These are phyloP conservation scores for Ascoidea rubescens DNA, from an alignment of 805 yeast genomes.

Conservation along the genomic window DNA sequence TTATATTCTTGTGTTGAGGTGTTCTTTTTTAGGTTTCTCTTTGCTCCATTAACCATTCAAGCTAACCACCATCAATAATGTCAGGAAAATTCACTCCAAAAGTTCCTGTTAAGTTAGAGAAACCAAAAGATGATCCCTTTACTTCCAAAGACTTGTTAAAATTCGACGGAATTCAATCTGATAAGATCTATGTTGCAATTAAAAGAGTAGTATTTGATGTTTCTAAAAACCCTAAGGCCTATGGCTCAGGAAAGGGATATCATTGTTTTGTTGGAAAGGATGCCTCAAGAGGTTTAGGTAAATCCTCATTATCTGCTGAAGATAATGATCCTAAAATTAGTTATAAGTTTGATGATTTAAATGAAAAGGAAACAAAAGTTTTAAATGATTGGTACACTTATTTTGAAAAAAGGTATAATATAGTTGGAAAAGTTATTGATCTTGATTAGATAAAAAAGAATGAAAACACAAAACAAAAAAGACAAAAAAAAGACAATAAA, in stretches of 20 bases:
- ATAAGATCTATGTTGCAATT: constrained; percentile 55
- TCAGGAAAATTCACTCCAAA: constrained; percentile 33
- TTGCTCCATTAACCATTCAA: too few species aligned
- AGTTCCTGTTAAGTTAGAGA: constrained; percentile 32
- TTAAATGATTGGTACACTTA: constrained; percentile 63
- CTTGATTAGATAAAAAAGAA: neutral
- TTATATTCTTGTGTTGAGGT: too few species aligned
- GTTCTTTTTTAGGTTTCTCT: too few species aligned
- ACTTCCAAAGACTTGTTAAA: constrained; percentile 26
- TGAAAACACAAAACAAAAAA: too few species aligned
- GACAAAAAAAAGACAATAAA: too few species aligned
- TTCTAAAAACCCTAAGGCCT: constrained; percentile 44
- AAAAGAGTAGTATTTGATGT: constrained; percentile 75
- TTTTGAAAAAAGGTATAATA: constrained; percentile 37
- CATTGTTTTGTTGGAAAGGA: constrained; percentile 65
- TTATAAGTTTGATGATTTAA: constrained; percentile 38
- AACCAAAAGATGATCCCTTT: constrained; percentile 33
- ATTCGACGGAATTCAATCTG: constrained; percentile 29
- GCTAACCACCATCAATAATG: too few species aligned
- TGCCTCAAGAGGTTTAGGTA: constrained; percentile 63
- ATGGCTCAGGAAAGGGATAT: constrained; percentile 70
- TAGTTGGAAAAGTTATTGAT: constrained; percentile 10
- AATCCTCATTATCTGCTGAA: constrained; percentile 41
- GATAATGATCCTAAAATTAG: constrained; percentile 29
- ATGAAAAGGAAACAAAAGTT: constrained; percentile 43